phyloP scores from a whole-genome alignment of 2,329 filamentous ascomycete genomes.

The Passalora sequoiae region DNA sequence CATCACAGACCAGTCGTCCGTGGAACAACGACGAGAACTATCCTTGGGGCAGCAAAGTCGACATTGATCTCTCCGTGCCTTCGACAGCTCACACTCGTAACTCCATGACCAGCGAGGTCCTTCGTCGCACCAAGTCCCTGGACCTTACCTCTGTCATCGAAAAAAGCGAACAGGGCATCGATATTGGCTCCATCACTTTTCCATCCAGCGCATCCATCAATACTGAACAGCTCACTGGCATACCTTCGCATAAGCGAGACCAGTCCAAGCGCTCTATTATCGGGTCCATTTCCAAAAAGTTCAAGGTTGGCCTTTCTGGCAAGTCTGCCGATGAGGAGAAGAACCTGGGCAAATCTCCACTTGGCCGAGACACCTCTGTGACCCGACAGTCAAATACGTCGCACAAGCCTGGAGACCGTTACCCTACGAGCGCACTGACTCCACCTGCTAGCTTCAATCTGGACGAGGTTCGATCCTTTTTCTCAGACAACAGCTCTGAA shows the following conservation, averaged over 20 bases:
- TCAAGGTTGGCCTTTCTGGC: constrained; percentile 24
- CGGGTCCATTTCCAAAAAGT: constrained; percentile 33
- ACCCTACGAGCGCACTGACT: constrained; percentile 44
- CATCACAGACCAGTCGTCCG: constrained; percentile 38
- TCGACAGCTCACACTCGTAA: constrained; percentile 30
- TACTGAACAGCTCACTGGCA: constrained; percentile 31
- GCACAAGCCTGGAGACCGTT: constrained; percentile 44
- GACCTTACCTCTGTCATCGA: constrained; percentile 22
- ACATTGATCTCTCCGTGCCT: constrained; percentile 39
- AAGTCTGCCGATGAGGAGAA: constrained; percentile 17
- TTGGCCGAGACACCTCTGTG: constrained; percentile 15
- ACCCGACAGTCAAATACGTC: constrained; percentile 19
- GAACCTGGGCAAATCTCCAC: constrained; percentile 15
- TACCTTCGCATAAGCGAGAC: constrained; percentile 26
- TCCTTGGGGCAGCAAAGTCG: constrained; percentile 39
- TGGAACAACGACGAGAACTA: constrained; percentile 47
- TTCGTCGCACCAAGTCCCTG: constrained; percentile 27
- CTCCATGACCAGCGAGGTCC: constrained; percentile 26
- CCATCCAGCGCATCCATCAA: constrained; percentile 28
- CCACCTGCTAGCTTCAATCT: constrained; percentile 40
- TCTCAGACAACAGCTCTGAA: constrained; percentile 39
- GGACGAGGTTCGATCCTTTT: constrained; percentile 41
- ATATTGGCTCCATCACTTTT: constrained; percentile 31
- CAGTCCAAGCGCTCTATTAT: constrained; percentile 35
- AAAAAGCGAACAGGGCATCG: constrained; percentile 25